A percentile compares a stretch with the other conserved stretches of the same genome.
These are phyloP conservation scores for Dictyostelium brefeldianum DNA, from an alignment of 78 protist species.

Conservation along the genomic window DNA sequence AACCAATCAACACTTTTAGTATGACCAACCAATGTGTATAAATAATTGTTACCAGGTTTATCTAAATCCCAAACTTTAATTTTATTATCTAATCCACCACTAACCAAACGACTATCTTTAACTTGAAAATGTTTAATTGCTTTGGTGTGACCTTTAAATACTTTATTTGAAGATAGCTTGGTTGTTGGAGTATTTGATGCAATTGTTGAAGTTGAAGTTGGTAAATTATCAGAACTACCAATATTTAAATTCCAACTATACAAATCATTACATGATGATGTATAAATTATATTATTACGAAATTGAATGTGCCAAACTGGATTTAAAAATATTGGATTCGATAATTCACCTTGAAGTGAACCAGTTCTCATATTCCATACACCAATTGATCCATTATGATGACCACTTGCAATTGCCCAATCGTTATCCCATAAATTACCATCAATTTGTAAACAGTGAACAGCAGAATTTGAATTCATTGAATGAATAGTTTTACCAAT, in stretches of 20 bases:
- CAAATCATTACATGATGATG: conserved; percentile 37
- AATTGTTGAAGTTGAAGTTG: background rate
- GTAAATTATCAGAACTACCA: background rate
- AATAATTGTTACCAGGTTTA: conserved; percentile 65
- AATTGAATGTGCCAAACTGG: conserved; percentile 84
- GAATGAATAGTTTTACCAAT: conserved; percentile 17
- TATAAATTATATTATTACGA: conserved; percentile 41
- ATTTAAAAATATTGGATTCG: conserved; percentile 26
- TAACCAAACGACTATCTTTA: conserved; percentile 46
- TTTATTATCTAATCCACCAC: conserved; percentile 73
- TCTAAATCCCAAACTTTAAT: conserved; percentile 80
- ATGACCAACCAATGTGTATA: conserved; percentile 54
- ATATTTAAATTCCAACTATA: background rate
- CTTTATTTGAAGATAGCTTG: background rate
- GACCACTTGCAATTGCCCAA: conserved; percentile 73
- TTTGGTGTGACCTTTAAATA: conserved; percentile 76
- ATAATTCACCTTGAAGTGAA: conserved; percentile 36
- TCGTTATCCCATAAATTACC: conserved; percentile 26
- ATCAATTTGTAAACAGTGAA: conserved; percentile 63
- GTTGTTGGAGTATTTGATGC: background rate
- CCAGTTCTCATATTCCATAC: conserved; percentile 77
- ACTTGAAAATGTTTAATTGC: conserved; percentile 76
- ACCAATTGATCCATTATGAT: conserved; percentile 64
- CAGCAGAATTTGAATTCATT: conserved; percentile 44
- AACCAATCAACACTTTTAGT: conserved; percentile 77